Percentiles rank a stretch among this genome's conserved stretches.
Conservation (phyloP, 2,329 filamentous ascomycete species). For the Colletotrichum sp. region DNA sequence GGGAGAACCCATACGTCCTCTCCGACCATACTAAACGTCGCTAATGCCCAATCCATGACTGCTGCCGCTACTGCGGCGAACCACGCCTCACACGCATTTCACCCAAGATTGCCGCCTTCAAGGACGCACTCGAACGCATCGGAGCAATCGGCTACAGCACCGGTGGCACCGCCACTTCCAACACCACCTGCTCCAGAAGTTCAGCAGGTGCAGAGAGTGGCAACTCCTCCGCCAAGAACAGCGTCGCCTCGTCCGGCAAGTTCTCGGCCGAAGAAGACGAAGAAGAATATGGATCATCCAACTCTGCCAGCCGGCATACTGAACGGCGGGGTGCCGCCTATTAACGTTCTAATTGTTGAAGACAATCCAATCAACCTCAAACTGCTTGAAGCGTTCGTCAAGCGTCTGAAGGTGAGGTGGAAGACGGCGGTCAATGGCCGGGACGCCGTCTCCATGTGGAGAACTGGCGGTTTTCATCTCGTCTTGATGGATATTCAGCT, state of each 20-base stretch:
- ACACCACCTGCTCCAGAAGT: conserved; percentile 59
- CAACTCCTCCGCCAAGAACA: conserved; percentile 55
- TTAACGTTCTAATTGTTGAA: conserved; percentile 97
- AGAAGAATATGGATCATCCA: conserved; percentile 53
- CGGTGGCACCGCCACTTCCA: conserved; percentile 55
- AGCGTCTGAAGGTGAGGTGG: conserved; percentile 93
- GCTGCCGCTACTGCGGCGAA: conserved; percentile 33
- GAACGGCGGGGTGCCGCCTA: conserved; percentile 86
- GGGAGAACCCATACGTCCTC: conserved; percentile 80
- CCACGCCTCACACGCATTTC: conserved; percentile 42
- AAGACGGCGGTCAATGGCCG: conserved; percentile 95
- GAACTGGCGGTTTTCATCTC: conserved; percentile 88
- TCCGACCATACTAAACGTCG: conserved; percentile 68
- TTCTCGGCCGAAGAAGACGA: conserved; percentile 54
- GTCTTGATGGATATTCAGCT: conserved; percentile 99
- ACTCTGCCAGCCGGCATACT: conserved; percentile 68
- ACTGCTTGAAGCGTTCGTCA: conserved; percentile 93
- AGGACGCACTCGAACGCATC: conserved; percentile 65
- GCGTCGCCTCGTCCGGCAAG: conserved; percentile 54
- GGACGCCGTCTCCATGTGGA: conserved; percentile 94
- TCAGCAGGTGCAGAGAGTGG: conserved; percentile 53
- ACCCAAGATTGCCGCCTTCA: conserved; percentile 50
- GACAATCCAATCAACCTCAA: conserved; percentile 98
- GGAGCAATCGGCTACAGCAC: conserved; percentile 52
- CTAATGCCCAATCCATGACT: conserved; percentile 40